phyloP scores from a whole-genome alignment of 2,329 filamentous ascomycete species.

The Colletotrichum sp. region DNA sequence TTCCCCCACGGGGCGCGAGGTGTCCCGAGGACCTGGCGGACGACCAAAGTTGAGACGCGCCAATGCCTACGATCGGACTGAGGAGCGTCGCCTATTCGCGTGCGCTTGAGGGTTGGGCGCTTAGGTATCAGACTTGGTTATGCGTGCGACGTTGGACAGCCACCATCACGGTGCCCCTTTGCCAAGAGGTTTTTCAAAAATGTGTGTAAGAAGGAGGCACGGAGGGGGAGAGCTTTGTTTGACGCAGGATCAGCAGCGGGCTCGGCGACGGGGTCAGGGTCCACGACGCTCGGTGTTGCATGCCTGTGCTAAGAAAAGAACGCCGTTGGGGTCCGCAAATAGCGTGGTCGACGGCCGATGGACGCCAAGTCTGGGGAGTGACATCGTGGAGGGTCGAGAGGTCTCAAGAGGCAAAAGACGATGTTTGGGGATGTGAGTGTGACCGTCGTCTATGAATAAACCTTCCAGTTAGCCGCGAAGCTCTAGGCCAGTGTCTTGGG shows the following conservation, averaged over 20 bases:
- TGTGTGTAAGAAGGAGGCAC: not conserved
- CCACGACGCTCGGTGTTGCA: constrained; percentile 15
- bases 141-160: constrained; percentile 2
- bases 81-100: not conserved
- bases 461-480: not conserved
- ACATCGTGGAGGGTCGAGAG: not conserved
- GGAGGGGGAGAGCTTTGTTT: not conserved
- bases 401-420: not conserved
- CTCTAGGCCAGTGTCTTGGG: not conserved
- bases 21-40: constrained; percentile 12
- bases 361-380: not conserved
- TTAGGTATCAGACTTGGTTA: not conserved
- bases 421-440: not conserved
- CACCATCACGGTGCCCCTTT: not conserved
- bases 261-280: not conserved
- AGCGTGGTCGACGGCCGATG: not conserved
- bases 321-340: not conserved
- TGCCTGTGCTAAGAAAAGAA: constrained; percentile 13
- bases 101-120: constrained; percentile 7
- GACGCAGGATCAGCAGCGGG: not conserved
- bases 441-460: not conserved
- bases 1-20: constrained; percentile 17
- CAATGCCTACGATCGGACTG: constrained; percentile 6
- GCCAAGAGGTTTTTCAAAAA: not conserved
- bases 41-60: constrained; percentile 16